Conservation (phyloP, 2,329 filamentous ascomycete genomes). For the Dothideomycetes sp. region DNA sequence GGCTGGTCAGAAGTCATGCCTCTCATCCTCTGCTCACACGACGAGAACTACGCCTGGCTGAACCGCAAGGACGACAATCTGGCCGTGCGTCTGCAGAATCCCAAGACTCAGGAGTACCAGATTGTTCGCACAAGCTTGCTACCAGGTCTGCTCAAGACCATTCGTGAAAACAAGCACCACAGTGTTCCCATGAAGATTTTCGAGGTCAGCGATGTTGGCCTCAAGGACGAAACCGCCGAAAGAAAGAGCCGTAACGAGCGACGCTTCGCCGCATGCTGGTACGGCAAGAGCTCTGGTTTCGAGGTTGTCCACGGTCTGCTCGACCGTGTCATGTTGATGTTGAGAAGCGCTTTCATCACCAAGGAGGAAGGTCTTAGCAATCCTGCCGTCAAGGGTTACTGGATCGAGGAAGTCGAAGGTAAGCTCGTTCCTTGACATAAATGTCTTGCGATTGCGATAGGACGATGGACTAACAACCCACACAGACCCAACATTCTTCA, state of each 20-base stretch:
- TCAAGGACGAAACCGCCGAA: slow-evolving; percentile 76
- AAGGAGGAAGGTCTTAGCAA: slow-evolving; percentile 58
- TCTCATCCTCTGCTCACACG: slow-evolving; percentile 90
- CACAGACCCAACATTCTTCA: slow-evolving; percentile 76
- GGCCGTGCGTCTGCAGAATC: slow-evolving; percentile 78
- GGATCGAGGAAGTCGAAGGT: slow-evolving; percentile 86
- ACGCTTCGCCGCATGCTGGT: slow-evolving; percentile 93
- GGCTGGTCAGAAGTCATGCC: slow-evolving; percentile 97
- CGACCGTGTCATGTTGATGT: slow-evolving; percentile 86
- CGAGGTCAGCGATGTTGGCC: slow-evolving; percentile 81
- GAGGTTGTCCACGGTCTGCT: slow-evolving; percentile 91
- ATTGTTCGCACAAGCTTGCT: slow-evolving; percentile 80
- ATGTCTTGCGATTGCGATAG: background rate
- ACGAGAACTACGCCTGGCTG: slow-evolving; percentile 95
- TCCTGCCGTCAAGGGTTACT: slow-evolving; percentile 56
- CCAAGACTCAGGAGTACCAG: slow-evolving; percentile 89
- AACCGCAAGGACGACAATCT: slow-evolving; percentile 81
- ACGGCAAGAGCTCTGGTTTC: slow-evolving; percentile 88
- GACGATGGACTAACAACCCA: slow-evolving; percentile 10
- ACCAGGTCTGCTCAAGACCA: slow-evolving; percentile 83
- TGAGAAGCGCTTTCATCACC: slow-evolving; percentile 71
- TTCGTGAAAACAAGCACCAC: slow-evolving; percentile 87
- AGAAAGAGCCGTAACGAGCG: slow-evolving; percentile 85
- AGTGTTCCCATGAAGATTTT: slow-evolving; percentile 84
- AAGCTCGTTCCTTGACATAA: slow-evolving; percentile 24